Conservation (phyloP, 352 stramenopile species). For the Hyaloperonospora brassicae region DNA sequence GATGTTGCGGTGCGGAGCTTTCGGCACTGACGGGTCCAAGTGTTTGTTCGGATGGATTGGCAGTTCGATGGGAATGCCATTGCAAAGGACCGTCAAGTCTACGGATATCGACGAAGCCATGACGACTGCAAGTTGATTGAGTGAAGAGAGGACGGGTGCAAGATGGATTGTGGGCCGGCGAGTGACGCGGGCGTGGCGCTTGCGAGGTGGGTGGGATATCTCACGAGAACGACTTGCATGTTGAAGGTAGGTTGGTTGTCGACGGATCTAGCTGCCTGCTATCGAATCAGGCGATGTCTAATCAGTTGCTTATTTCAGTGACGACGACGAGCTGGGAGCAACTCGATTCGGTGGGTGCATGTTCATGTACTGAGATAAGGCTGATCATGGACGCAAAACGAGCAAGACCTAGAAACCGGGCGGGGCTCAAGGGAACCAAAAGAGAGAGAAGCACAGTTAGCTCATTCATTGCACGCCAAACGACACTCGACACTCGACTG, state of each 20-base stretch:
- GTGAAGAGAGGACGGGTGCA: no score
- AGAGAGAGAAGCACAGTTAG: no score
- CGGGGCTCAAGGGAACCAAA: no score
- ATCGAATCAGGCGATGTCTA: conserved; percentile 5
- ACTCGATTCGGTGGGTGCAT: background rate
- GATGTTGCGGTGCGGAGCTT: conserved; percentile 45
- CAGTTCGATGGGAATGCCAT: conserved; percentile 40
- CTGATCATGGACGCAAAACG: no score
- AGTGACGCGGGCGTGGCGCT: background rate
- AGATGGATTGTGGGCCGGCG: no score
- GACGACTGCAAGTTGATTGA: background rate
- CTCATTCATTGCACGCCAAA: no score
- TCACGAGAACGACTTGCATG: no score
- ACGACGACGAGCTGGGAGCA: no score
- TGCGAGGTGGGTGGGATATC: conserved; percentile 1
- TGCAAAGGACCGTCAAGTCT: conserved; percentile 42
- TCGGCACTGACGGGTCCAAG: conserved; percentile 41
- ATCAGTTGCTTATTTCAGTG: conserved; percentile 19
- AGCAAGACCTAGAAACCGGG: no score
- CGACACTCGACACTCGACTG: no score
- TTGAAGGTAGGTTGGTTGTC: background rate
- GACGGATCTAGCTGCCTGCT: no score
- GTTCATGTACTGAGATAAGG: conserved; percentile 5
- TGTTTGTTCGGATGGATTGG: conserved; percentile 47
- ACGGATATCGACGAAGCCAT: conserved; percentile 25